Percentiles rank a stretch among this genome's conserved stretches.
phyloP scores from a whole-genome alignment of 805 yeast species.

The Suhomyces sp. region DNA sequence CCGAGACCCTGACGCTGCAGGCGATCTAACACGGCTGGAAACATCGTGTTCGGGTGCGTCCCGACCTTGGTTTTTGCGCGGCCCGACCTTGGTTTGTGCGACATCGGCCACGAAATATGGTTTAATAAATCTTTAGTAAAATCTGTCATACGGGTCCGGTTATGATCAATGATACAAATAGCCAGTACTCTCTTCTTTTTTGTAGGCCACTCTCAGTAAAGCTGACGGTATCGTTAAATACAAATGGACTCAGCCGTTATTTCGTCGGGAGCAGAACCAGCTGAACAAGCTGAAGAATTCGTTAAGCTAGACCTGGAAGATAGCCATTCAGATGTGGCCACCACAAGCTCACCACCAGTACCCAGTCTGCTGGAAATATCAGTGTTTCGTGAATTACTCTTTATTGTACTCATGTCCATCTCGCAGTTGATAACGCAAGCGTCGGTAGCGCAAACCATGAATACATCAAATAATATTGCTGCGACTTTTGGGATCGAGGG shows the following conservation, averaged over 20 bases:
- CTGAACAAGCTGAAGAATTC: not conserved
- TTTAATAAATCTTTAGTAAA: not conserved
- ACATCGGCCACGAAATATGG: not conserved
- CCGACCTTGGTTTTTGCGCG: no score
- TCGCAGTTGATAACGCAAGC: conserved; percentile 32
- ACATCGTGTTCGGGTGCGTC: no score
- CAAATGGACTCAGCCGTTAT: not conserved
- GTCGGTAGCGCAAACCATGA: conserved; percentile 28
- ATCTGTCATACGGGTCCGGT: no score
- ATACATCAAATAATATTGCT: conserved; percentile 17
- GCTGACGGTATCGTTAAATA: not conserved
- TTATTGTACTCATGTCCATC: conserved; percentile 22
- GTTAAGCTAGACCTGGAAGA: not conserved
- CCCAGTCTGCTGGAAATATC: conserved; percentile 17
- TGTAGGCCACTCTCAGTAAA: not conserved
- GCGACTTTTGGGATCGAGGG: conserved; percentile 22
- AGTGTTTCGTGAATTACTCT: conserved; percentile 17
- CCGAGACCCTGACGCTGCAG: no score
- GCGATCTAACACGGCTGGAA: no score
- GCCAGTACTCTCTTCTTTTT: not conserved
- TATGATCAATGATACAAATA: not conserved
- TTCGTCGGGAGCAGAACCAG: not conserved
- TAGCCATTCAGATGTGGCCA: not conserved
- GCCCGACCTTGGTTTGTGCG: no score
- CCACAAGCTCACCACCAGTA: not conserved